phyloP scores from a whole-genome alignment of 2,329 filamentous ascomycete genomes.

The Colletotrichum gigasporum region DNA sequence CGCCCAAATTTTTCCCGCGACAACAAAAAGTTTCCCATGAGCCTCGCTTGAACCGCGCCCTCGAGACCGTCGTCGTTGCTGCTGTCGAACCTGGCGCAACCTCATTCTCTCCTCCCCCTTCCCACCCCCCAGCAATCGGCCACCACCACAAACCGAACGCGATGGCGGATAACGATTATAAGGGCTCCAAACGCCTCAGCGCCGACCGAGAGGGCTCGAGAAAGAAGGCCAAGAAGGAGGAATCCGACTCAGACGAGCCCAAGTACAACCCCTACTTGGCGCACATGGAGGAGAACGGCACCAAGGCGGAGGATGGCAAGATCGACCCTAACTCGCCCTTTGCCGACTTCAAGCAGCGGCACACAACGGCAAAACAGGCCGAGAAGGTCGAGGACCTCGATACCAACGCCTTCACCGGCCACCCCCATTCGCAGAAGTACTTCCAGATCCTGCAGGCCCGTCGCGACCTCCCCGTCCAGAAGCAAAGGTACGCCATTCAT shows the following conservation, averaged over 20 bases:
- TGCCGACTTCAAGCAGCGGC: slow-evolving; percentile 76
- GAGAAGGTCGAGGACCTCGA: slow-evolving; percentile 80
- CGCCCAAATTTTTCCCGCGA: slow-evolving; percentile 30
- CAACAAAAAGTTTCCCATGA: slow-evolving; percentile 29
- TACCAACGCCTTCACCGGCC: slow-evolving; percentile 85
- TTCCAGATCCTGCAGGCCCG: slow-evolving; percentile 88
- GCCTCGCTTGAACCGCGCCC: slow-evolving; percentile 5
- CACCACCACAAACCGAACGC: slow-evolving; percentile 2
- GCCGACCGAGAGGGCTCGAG: slow-evolving; percentile 53
- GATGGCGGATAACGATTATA: slow-evolving; percentile 50
- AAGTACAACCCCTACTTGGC: slow-evolving; percentile 87
- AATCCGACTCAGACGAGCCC: slow-evolving; percentile 39
- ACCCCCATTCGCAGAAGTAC: slow-evolving; percentile 82
- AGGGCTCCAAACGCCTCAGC: slow-evolving; percentile 54
- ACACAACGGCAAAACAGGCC: slow-evolving; percentile 82
- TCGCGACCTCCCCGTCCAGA: slow-evolving; percentile 88
- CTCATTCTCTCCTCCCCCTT: slow-evolving; percentile 21
- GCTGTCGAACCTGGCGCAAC: slow-evolving; percentile 14
- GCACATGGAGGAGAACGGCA: slow-evolving; percentile 72
- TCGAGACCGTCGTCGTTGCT: slow-evolving; percentile 7
- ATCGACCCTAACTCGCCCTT: slow-evolving; percentile 58
- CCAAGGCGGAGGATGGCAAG: slow-evolving; percentile 35
- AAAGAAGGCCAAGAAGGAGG: slow-evolving; percentile 54
- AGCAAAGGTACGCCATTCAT: slow-evolving; percentile 76
- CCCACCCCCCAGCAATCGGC: not conserved